A percentile compares a stretch with the other conserved stretches of the same genome.
Conservation (phyloP, 2,329 filamentous ascomycete genomes). For the Ilyonectria mors-panacis region DNA sequence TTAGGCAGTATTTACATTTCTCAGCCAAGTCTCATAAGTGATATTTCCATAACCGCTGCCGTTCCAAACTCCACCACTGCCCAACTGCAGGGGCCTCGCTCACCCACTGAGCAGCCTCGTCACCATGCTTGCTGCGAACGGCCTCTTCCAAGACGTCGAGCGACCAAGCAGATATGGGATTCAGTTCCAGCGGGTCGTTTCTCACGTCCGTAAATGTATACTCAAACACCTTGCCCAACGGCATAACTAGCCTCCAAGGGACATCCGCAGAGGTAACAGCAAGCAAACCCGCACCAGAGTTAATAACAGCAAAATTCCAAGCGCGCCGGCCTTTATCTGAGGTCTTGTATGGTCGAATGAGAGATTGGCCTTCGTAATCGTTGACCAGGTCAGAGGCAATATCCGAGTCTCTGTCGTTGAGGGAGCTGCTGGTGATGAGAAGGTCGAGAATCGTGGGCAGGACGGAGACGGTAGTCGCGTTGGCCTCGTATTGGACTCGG, state of each 20-base stretch:
- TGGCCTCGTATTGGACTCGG: constrained; percentile 49
- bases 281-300: constrained; percentile 53
- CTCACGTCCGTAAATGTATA: constrained; percentile 51
- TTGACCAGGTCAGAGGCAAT: constrained; percentile 49
- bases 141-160: constrained; percentile 40
- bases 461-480: constrained; percentile 52
- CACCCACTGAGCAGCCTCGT: constrained; percentile 51
- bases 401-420: constrained; percentile 44
- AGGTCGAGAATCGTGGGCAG: constrained; percentile 55
- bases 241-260: constrained; percentile 51
- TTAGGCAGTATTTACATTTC: too few species aligned
- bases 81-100: constrained; percentile 43
- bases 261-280: constrained; percentile 51
- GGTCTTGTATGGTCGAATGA: constrained; percentile 50
- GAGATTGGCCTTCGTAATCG: constrained; percentile 55
- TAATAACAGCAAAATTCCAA: constrained; percentile 55
- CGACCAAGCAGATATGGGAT: constrained; percentile 47
- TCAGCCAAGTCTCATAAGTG: background rate
- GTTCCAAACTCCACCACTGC: constrained; percentile 44
- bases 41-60: constrained; percentile 42
- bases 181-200: constrained; percentile 49
- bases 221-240: constrained; percentile 50
- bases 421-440: constrained; percentile 52
- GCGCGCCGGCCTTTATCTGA: constrained; percentile 46
- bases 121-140: constrained; percentile 37